Evolutionary conservation across 2,329 filamentous ascomycete genomes (phyloP).

Genomic region (Zymoseptoria passerinii): DNA sequence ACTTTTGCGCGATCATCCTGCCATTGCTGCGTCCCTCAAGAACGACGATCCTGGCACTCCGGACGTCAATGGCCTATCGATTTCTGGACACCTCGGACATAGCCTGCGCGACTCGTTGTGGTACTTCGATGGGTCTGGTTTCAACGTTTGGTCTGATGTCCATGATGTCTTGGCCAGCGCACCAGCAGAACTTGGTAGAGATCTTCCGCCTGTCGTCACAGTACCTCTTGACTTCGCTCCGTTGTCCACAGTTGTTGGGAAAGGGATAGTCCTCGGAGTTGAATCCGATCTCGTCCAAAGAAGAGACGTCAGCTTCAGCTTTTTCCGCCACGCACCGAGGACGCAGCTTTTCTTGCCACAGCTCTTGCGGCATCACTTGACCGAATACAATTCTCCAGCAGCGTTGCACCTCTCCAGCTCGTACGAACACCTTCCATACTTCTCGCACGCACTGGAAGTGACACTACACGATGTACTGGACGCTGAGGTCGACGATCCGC

Average conservation of each 20-base stretch:
- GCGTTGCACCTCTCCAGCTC: constrained; percentile 75
- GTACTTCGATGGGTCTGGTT: constrained; percentile 81
- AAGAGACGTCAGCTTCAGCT: constrained; percentile 82
- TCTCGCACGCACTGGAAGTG: constrained; percentile 85
- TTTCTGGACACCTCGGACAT: constrained; percentile 28
- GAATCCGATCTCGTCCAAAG: constrained; percentile 91
- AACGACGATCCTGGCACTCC: constrained; percentile 7
- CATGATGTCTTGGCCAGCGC: constrained; percentile 71
- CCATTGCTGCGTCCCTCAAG: constrained; percentile 16
- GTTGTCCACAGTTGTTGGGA: constrained; percentile 74
- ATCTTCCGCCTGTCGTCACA: constrained; percentile 65
- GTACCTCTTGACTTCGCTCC: constrained; percentile 94
- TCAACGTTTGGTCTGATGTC: constrained; percentile 84
- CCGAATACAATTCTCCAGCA: constrained; percentile 65
- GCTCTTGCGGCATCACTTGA: constrained; percentile 70
- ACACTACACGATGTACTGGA: constrained; percentile 88
- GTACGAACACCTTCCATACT: constrained; percentile 82
- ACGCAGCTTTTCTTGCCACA: constrained; percentile 91
- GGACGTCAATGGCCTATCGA: constrained; percentile 10
- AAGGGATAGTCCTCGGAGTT: constrained; percentile 81
- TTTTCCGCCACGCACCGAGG: constrained; percentile 80
- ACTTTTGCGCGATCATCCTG: constrained; percentile 72
- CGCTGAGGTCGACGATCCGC: constrained; percentile 73
- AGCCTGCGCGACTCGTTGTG: constrained; percentile 80
- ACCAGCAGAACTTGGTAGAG: constrained; percentile 55